These are phyloP conservation scores for Didymella pomorum DNA, from an alignment of 2,329 filamentous ascomycete genomes.

Conservation along the genomic window DNA sequence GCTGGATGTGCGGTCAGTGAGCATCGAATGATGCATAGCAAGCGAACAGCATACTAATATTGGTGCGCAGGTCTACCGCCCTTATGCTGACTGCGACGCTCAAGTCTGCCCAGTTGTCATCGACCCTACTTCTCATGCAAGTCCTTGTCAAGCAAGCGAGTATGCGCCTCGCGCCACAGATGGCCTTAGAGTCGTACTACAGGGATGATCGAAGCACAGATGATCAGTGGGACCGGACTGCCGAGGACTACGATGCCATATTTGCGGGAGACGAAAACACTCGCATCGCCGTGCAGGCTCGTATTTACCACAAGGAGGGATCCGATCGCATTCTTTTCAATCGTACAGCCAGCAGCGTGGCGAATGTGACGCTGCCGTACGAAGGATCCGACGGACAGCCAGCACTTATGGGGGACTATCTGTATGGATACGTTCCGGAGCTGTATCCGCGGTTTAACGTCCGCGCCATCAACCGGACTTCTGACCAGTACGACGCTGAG, in stretches of 20 bases:
- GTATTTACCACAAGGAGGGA: slow-evolving; percentile 73
- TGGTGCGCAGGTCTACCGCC: slow-evolving; percentile 22
- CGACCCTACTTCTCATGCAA: slow-evolving; percentile 80
- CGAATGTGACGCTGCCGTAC: slow-evolving; percentile 68
- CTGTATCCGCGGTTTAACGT: slow-evolving; percentile 85
- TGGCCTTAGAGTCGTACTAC: slow-evolving; percentile 61
- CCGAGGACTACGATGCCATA: slow-evolving; percentile 73
- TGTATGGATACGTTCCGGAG: slow-evolving; percentile 71
- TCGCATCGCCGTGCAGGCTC: slow-evolving; percentile 71
- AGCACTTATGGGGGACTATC: slow-evolving; percentile 67
- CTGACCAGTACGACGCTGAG: slow-evolving; percentile 51
- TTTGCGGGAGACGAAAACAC: slow-evolving; percentile 65
- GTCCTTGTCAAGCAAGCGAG: slow-evolving; percentile 76
- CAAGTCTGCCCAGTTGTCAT: slow-evolving; percentile 81
- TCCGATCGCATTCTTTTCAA: slow-evolving; percentile 59
- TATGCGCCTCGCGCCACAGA: slow-evolving; percentile 66
- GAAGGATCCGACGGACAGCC: slow-evolving; percentile 63
- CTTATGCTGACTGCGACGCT: slow-evolving; percentile 75
- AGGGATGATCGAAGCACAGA: slow-evolving; percentile 60
- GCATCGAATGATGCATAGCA: not conserved
- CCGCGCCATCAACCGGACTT: slow-evolving; percentile 43
- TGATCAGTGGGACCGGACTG: slow-evolving; percentile 68
- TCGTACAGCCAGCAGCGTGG: slow-evolving; percentile 57
- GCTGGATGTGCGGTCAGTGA: not conserved
- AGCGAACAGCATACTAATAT: not conserved